Conservation (phyloP, 805 yeast species). For the Metschnikowia lochheadii region DNA sequence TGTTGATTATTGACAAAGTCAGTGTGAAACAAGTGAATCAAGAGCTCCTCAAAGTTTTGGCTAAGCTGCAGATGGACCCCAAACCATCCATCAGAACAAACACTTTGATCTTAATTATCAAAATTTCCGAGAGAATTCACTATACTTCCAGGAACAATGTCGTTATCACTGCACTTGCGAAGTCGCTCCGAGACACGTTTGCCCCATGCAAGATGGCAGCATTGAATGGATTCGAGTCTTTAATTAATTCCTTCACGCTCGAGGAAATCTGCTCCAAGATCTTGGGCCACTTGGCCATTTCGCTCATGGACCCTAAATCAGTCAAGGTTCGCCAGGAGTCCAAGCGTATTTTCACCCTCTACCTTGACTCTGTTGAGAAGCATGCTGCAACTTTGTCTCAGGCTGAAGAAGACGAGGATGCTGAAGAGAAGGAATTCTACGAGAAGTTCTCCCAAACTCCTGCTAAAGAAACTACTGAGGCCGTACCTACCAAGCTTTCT, state of each 20-base stretch:
- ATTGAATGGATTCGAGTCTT: slow-evolving; percentile 62
- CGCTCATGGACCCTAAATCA: slow-evolving; percentile 68
- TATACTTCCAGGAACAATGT: slow-evolving; percentile 61
- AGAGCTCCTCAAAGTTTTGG: slow-evolving; percentile 74
- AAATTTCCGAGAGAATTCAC: slow-evolving; percentile 58
- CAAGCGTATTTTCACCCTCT: slow-evolving; percentile 57
- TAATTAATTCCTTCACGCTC: slow-evolving; percentile 63
- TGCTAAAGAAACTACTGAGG: not conserved
- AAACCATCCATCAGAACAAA: slow-evolving; percentile 74
- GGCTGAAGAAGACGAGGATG: slow-evolving; percentile 32
- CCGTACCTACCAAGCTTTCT: slow-evolving; percentile 9
- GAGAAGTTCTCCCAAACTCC: slow-evolving; percentile 21
- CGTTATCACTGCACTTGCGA: slow-evolving; percentile 79
- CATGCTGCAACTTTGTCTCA: slow-evolving; percentile 35
- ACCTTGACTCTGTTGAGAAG: slow-evolving; percentile 39
- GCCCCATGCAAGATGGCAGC: slow-evolving; percentile 74
- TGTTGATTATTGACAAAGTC: slow-evolving; percentile 59
- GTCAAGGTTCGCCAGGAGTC: slow-evolving; percentile 70
- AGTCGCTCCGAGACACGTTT: slow-evolving; percentile 76
- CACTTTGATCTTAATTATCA: slow-evolving; percentile 65
- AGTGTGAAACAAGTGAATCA: slow-evolving; percentile 81
- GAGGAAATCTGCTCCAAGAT: slow-evolving; percentile 76
- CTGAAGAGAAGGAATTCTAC: slow-evolving; percentile 37
- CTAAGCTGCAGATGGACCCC: slow-evolving; percentile 76
- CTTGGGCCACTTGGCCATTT: slow-evolving; percentile 79